These are phyloP conservation scores for Craterostigma plantagineum DNA, from an alignment of 257 asterid species.

Conservation along the genomic window DNA sequence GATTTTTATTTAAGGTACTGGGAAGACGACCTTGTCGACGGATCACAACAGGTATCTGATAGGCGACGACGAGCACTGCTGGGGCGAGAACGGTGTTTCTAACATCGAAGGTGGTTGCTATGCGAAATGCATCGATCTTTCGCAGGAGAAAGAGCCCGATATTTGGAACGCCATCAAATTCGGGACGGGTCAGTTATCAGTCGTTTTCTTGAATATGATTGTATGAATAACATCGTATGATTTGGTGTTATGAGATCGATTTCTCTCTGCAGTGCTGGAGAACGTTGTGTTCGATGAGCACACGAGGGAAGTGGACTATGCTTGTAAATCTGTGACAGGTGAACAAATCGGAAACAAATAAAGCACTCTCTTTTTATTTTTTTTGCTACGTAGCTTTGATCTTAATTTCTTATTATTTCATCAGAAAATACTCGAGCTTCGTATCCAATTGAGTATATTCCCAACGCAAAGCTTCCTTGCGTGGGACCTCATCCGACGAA, in stretches of 20 bases:
- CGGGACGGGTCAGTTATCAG: slow-evolving; percentile 76
- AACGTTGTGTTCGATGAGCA: slow-evolving; percentile 94
- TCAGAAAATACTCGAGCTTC: slow-evolving; percentile 97
- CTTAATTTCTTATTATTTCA: background rate
- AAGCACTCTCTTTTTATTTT: background rate
- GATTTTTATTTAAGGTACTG: slow-evolving; percentile 58
- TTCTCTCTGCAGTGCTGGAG: slow-evolving; percentile 47
- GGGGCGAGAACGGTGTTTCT: slow-evolving; percentile 83
- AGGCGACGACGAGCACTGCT: slow-evolving; percentile 98
- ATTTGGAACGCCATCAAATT: slow-evolving; percentile 97
- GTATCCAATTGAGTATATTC: slow-evolving; percentile 89
- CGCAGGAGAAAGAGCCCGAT: slow-evolving; percentile 92
- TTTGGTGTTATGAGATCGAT: background rate
- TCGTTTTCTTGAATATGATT: background rate
- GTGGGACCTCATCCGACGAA: slow-evolving; percentile 88
- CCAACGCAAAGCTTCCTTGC: slow-evolving; percentile 89
- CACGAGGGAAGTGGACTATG: slow-evolving; percentile 71
- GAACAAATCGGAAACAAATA: background rate
- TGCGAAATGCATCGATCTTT: slow-evolving; percentile 88
- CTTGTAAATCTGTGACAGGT: slow-evolving; percentile 94
- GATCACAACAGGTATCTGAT: slow-evolving; percentile 83
- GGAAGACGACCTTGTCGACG: slow-evolving; percentile 89
- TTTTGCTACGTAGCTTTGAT: background rate
- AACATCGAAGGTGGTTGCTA: slow-evolving; percentile 99
- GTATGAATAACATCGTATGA: background rate